Base-by-base conservation (phyloP, 805 yeast genomes). In the Starmerella asiatica region DNA sequence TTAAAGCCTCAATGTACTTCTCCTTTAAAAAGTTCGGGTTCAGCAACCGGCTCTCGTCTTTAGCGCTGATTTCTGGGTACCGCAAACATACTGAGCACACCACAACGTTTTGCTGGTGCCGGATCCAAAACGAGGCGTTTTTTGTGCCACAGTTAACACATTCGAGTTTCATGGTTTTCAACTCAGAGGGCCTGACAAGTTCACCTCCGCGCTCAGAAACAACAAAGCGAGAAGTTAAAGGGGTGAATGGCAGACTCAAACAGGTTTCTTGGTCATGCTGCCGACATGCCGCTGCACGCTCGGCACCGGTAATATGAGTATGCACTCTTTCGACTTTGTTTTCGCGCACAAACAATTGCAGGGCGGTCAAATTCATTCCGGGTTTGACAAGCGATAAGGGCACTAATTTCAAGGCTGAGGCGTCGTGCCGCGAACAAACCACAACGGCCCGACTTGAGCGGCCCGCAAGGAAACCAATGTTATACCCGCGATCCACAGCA, bases 401-500 rank as follows among this genome's bases (percentile, higher is more conserved):
- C 8, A 44, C 44, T 28, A 56, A 7, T 24, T 40, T 42, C 27
- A 38, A 21, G 20, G 29, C 21, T 7, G 23, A 2, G 16, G 11
- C 5, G 18, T 29, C 48, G 37, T 62, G 66, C 16, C 37, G 40
- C 3, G 49, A 42, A 47, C 65, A 60, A 39, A 59, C 44, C 16
- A 59, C 42, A 21, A 50, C 50, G 3, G 66, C 55, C n/a, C 39
- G 43, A 39, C 57, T 30, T 21, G 28, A 27, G 6, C 57, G 57
- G 4, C 40, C 43, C 36, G 44, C 49, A 4, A 29, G 18, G 26
- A 49, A 37, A 1, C 53, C 53, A 18, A 49, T 21, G 3, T 32
- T 16, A 31, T 29, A 49, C 9, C 42, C 37, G 12, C 31, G 9
- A 11, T 37, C 36, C 39, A 69, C 71, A 12, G 76, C 76, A 62